Base-by-base conservation (phyloP, 1,284 basidiomycete genomes). In the Blastosporella zonata region DNA sequence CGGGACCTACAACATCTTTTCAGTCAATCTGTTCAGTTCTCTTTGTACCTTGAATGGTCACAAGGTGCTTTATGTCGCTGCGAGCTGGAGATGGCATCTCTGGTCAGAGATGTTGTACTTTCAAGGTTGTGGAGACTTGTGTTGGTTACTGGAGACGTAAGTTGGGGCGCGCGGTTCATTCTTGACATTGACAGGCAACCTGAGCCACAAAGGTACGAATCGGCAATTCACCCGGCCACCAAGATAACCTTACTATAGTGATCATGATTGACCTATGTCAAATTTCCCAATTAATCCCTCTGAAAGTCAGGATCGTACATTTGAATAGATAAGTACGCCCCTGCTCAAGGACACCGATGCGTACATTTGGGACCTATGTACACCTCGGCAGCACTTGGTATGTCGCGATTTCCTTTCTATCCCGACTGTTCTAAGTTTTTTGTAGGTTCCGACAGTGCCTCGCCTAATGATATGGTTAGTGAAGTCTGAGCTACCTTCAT, bases 211-310 rank as follows among this genome's bases (percentile, higher is more conserved):
- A 47, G 45, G 49, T 43, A 44, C 43, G 29, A 13, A 22, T 40
- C 50, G 50, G 50, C 29, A n/a, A 52, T 40, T 47, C 34, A 47
- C 20, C 21, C 50, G 46, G 50, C 40, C 25, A 42, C 25, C 25
- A 33, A 45, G 18, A 41, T 25, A 18, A 38, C 33, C 29, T 42
- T 22, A 20, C 13, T 34, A 20, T 10, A 21, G 36, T 21, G 36
- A 7, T 12, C 29, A 17, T 31, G 40, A 48, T 42, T 41, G 46
- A 18, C 23, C 40, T 35, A 15, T 23, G 18, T 22, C 13, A 33
- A 22, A 17, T 29, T 23, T 25, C 21, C 38, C 20, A 23, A 25
- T 27, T 28, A 42, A 27, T 18, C 9, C 13, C 10, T 37, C 7
- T 37, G 7, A 18, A 21, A 23, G 21, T 21, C 37, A 18, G 37